A percentile compares a stretch with the other conserved stretches of the same genome.
phyloP scores from a whole-genome alignment of 768 basidiomycete genomes.

The Boletus vinaceobasis region DNA sequence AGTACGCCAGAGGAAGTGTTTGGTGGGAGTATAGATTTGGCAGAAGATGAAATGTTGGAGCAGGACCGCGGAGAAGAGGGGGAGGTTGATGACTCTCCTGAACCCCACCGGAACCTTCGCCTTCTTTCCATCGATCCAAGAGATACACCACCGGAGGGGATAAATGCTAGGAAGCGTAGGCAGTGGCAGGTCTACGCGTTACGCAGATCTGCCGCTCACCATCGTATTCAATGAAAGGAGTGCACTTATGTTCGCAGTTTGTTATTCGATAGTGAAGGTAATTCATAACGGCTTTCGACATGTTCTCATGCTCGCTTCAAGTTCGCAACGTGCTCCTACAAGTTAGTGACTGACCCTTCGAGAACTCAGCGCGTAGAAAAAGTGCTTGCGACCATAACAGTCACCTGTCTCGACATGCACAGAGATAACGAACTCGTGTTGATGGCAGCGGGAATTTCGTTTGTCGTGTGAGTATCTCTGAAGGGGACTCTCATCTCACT shows the following conservation, averaged over 20 bases:
- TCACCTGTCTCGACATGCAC: not conserved
- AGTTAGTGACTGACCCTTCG: not conserved
- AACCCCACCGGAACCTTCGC: conserved; percentile 51
- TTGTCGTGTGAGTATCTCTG: not conserved
- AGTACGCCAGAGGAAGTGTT: conserved; percentile 68
- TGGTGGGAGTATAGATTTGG: conserved; percentile 63
- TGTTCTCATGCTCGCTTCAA: not conserved
- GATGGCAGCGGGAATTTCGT: not conserved
- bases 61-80: conserved; percentile 76
- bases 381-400: not conserved
- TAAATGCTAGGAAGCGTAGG: conserved; percentile 39
- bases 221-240: conserved; percentile 14
- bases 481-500: not conserved
- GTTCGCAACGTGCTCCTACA: not conserved
- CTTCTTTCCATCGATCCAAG: conserved; percentile 50
- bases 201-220: conserved; percentile 30
- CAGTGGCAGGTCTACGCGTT: conserved; percentile 49
- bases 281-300: not conserved
- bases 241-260: not conserved
- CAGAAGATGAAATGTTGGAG: conserved; percentile 76
- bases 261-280: not conserved
- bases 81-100: conserved; percentile 72
- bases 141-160: conserved; percentile 28
- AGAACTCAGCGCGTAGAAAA: not conserved
- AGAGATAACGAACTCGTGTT: not conserved